phyloP scores from a whole-genome alignment of 768 basidiomycete species.

The Trametes maxima region DNA sequence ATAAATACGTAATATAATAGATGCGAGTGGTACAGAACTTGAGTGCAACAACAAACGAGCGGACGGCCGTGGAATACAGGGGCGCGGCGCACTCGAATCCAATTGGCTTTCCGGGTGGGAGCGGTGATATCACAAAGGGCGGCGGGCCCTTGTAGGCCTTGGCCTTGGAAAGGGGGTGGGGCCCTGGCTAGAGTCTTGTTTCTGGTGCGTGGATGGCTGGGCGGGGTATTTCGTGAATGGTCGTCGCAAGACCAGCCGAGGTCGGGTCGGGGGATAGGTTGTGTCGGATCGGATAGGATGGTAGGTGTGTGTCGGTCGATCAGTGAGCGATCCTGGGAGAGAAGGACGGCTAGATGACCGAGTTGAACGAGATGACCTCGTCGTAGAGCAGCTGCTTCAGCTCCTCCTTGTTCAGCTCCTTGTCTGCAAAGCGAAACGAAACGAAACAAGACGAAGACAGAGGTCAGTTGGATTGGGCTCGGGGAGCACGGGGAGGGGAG shows the following conservation, averaged over 20 bases:
- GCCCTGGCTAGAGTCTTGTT: background rate
- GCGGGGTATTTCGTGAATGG: background rate
- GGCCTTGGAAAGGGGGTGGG: background rate
- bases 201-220: background rate
- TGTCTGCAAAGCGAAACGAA: constrained; percentile 39
- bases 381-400: constrained; percentile 82
- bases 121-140: background rate
- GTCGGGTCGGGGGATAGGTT: too few species aligned
- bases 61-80: too few species aligned
- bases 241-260: constrained; percentile 7
- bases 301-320: background rate
- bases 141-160: too few species aligned
- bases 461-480: too few species aligned
- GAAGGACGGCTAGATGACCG: constrained; percentile 50
- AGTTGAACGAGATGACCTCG: constrained; percentile 78
- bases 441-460: background rate
- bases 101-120: too few species aligned
- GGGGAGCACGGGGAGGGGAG: constrained; percentile 31
- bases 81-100: too few species aligned
- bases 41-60: constrained; percentile 4
- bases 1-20: constrained; percentile 19
- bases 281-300: too few species aligned
- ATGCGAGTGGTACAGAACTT: background rate
- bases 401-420: constrained; percentile 66
- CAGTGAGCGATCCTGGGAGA: background rate